Evolutionary conservation across 73 alveolate genomes (phyloP).

Genomic region (Uronychia binucleata): DNA sequence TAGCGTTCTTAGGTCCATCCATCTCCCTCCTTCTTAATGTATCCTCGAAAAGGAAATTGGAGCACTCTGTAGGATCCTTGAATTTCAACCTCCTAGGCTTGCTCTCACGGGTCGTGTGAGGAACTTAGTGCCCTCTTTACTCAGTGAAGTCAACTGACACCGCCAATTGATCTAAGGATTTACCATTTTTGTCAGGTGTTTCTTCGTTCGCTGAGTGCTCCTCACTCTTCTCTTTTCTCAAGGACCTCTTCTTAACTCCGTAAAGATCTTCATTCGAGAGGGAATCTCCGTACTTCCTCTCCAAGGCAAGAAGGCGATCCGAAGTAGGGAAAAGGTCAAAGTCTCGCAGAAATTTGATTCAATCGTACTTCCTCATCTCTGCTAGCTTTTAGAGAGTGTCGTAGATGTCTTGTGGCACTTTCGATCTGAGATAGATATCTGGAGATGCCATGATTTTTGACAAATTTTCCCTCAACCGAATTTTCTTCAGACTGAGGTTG

Average conservation of each 20-base stretch:
- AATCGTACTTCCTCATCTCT: conserved; percentile 68
- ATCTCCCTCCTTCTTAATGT: conserved; percentile 18
- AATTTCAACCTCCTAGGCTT: conserved; percentile 6
- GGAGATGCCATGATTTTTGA: conserved; percentile 68
- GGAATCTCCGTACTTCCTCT: conserved; percentile 79
- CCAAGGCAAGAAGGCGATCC: conserved; percentile 54
- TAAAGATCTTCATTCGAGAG: conserved; percentile 60
- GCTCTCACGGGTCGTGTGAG: neutral
- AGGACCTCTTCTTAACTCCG: conserved; percentile 37
- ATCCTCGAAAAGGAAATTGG: conserved; percentile 10
- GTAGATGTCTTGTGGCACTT: conserved; percentile 76
- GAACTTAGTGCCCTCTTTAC: neutral
- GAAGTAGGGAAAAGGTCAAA: conserved; percentile 62
- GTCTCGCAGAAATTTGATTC: conserved; percentile 65
- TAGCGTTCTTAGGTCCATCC: conserved; percentile 8
- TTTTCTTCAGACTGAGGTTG: conserved; percentile 64
- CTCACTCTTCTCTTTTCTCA: conserved; percentile 35
- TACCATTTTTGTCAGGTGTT: neutral
- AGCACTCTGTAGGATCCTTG: conserved; percentile 26
- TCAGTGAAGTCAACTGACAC: neutral
- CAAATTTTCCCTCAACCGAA: conserved; percentile 63
- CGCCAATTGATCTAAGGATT: neutral
- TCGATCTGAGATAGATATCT: conserved; percentile 71
- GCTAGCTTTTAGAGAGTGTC: conserved; percentile 70
- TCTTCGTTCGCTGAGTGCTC: neutral